These are phyloP conservation scores for Crithidia brevicula DNA, from an alignment of 208 protist genomes.

Conservation along the genomic window DNA sequence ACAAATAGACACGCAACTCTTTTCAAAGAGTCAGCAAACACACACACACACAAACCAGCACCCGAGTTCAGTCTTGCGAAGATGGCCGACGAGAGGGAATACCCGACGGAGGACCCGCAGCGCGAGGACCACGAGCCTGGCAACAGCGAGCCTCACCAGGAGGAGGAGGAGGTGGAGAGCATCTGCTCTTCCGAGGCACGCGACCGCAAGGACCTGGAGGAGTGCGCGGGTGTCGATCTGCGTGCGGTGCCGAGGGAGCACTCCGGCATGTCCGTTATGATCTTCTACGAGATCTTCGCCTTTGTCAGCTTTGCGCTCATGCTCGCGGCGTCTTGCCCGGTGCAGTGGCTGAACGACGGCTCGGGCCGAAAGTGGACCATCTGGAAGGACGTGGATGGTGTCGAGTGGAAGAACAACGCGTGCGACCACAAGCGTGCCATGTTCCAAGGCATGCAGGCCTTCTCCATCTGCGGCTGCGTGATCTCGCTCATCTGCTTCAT, in stretches of 20 bases:
- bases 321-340: conserved; percentile 47
- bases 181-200: conserved; percentile 12
- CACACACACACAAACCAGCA: neutral
- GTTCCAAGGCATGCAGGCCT: conserved; percentile 56
- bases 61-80: neutral
- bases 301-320: conserved; percentile 52
- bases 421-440: conserved; percentile 52
- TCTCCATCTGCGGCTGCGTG: conserved; percentile 41
- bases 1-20: neutral
- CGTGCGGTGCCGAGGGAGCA: conserved; percentile 34
- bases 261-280: conserved; percentile 31
- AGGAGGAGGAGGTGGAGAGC: conserved; percentile 10
- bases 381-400: conserved; percentile 38
- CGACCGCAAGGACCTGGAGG: conserved; percentile 27
- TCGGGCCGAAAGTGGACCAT: conserved; percentile 53
- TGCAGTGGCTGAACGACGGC: conserved; percentile 43
- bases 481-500: conserved; percentile 37
- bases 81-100: neutral
- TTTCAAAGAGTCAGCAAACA: neutral
- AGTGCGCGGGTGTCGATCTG: conserved; percentile 42
- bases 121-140: conserved; percentile 11
- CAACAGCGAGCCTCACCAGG: conserved; percentile 13
- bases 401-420: conserved; percentile 32
- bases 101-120: conserved; percentile 12
- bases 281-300: conserved; percentile 37